These are phyloP conservation scores for Blumeria hordei DNA, from an alignment of 2,329 filamentous ascomycete species.

Conservation along the genomic window DNA sequence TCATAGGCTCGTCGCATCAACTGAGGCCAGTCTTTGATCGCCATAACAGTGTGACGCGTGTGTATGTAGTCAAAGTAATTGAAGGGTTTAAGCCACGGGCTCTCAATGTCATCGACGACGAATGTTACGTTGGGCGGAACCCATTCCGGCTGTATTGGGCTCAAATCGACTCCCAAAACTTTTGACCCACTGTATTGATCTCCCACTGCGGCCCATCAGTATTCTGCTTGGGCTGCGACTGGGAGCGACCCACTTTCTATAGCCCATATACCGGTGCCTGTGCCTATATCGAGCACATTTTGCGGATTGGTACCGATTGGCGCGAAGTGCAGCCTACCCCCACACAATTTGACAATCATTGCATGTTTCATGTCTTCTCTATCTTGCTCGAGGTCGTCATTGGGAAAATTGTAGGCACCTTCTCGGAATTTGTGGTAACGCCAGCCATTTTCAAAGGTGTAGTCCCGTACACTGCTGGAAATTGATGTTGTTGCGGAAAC, in stretches of 20 bases:
- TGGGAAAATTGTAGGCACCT: constrained; percentile 31
- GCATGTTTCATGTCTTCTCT: constrained; percentile 26
- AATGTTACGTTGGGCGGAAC: constrained; percentile 39
- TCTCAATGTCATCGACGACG: constrained; percentile 38
- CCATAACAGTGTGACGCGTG: constrained; percentile 29
- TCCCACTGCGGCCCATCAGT: constrained; percentile 22
- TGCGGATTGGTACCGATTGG: constrained; percentile 24
- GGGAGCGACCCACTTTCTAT: constrained; percentile 21
- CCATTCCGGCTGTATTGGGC: constrained; percentile 31
- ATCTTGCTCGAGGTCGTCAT: constrained; percentile 34
- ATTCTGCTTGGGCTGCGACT: neutral
- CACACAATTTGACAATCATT: constrained; percentile 11
- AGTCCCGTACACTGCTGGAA: constrained; percentile 21
- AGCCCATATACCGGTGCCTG: constrained; percentile 33
- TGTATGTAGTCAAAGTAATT: constrained; percentile 37
- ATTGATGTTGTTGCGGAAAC: constrained; percentile 10
- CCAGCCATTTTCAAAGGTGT: constrained; percentile 30
- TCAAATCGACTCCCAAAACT: constrained; percentile 30
- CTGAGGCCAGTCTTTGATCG: constrained; percentile 28
- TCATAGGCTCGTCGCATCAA: constrained; percentile 23
- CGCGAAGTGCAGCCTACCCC: constrained; percentile 22
- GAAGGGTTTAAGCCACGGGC: constrained; percentile 23
- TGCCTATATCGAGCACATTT: constrained; percentile 30
- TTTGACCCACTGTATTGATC: constrained; percentile 21
- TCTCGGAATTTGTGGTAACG: constrained; percentile 31